phyloP scores from a whole-genome alignment of 164 flowering plant species.

The Macadamia integrifolia region DNA sequence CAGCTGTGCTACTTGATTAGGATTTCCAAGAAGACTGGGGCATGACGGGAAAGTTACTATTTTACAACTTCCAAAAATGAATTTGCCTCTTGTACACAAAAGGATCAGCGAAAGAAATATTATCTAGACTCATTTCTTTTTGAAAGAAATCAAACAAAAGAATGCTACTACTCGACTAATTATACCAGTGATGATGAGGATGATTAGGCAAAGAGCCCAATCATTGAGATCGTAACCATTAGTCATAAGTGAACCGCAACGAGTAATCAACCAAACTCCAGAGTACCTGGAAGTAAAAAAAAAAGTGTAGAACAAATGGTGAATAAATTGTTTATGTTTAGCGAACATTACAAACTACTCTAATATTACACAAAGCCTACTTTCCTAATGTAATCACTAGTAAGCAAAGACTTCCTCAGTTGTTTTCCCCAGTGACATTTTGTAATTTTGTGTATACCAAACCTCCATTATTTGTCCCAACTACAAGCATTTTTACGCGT shows the following conservation, averaged over 20 bases:
- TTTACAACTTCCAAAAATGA: constrained; percentile 2
- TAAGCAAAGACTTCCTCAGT: no score
- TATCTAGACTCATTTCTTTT: constrained; percentile 44
- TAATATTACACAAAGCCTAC: no score
- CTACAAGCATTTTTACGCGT: no score
- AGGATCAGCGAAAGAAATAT: constrained; percentile 4
- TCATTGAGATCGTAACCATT: constrained; percentile 55
- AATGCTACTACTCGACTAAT: constrained; percentile 57
- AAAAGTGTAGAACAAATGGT: no score
- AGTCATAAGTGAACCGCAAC: constrained; percentile 64
- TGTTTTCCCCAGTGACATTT: no score
- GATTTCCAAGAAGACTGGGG: background rate
- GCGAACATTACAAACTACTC: no score
- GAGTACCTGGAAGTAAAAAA: constrained; percentile 51
- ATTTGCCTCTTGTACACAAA: constrained; percentile 12
- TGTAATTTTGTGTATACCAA: no score
- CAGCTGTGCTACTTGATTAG: background rate
- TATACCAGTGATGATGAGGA: constrained; percentile 55
- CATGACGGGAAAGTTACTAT: background rate
- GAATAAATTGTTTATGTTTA: no score
- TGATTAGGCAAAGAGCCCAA: constrained; percentile 52
- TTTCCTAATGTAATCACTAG: no score
- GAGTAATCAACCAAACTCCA: constrained; percentile 93
- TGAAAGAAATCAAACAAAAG: constrained; percentile 58
- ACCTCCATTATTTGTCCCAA: no score